Evolutionary conservation across 768 basidiomycete species (phyloP).

Genomic region (Mycena floridula): DNA sequence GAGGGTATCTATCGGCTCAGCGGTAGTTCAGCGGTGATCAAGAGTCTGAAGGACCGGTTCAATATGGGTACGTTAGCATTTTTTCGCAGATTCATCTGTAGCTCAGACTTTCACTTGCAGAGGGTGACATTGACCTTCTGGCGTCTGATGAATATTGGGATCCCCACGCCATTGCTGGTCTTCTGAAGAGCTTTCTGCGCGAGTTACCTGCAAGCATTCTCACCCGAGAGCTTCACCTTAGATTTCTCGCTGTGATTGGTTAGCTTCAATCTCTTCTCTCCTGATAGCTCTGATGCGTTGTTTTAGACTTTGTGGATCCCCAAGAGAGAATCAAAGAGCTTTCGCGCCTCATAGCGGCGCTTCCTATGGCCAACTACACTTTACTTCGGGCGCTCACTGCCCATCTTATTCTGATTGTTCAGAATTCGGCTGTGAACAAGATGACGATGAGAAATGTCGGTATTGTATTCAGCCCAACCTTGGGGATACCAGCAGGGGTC

Average conservation of each 20-base stretch:
- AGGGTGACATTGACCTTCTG: slow-evolving; percentile 93
- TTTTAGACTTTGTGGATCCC: slow-evolving; percentile 78
- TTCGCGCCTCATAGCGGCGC: slow-evolving; percentile 74
- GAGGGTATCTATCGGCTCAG: slow-evolving; percentile 97
- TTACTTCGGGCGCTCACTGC: slow-evolving; percentile 90
- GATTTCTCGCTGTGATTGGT: slow-evolving; percentile 93
- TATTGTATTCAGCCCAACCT: slow-evolving; percentile 96
- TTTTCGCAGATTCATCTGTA: slow-evolving; percentile 7
- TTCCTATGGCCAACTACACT: slow-evolving; percentile 91
- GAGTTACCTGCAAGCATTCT: slow-evolving; percentile 91
- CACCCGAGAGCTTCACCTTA: slow-evolving; percentile 85
- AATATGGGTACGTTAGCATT: slow-evolving; percentile 60
- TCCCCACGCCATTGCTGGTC: slow-evolving; percentile 93
- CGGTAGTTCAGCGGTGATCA: slow-evolving; percentile 93
- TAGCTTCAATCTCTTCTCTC: slow-evolving; percentile 26
- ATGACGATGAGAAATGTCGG: slow-evolving; percentile 99
- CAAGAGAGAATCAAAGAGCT: slow-evolving; percentile 87
- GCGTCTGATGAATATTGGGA: slow-evolving; percentile 92
- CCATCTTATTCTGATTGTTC: slow-evolving; percentile 91
- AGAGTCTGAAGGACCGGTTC: slow-evolving; percentile 87
- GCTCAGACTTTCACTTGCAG: slow-evolving; percentile 32
- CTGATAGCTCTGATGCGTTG: slow-evolving; percentile 6
- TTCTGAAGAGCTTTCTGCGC: slow-evolving; percentile 89
- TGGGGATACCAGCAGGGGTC: slow-evolving; percentile 96
- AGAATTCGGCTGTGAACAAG: slow-evolving; percentile 87